Evolutionary conservation across 768 basidiomycete genomes (phyloP).

Genomic region (Mrakia frigida): DNA sequence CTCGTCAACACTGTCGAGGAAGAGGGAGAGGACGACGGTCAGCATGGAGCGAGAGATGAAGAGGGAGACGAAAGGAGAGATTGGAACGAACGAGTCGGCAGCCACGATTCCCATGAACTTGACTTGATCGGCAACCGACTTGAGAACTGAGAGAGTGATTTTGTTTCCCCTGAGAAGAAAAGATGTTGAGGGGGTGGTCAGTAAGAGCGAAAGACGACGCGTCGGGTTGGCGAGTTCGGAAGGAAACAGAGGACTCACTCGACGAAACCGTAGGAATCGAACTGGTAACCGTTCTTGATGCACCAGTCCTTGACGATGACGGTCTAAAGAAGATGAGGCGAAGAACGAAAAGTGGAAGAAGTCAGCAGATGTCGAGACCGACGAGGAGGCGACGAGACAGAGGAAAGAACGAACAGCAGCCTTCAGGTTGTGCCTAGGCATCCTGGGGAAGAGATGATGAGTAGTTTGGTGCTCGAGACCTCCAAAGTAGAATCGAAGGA

Average conservation of each 20-base stretch:
- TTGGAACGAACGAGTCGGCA: conserved; percentile 14
- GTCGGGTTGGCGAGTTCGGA: too few relatives aligned
- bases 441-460: conserved; percentile 22
- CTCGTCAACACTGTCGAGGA: neutral
- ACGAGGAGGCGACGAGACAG: too few relatives aligned
- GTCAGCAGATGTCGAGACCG: too few relatives aligned
- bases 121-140: conserved; percentile 19
- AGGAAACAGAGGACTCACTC: conserved; percentile 5
- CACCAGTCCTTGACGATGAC: conserved; percentile 19
- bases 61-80: neutral
- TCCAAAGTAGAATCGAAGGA: conserved; percentile 20
- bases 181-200: neutral
- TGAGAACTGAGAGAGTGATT: conserved; percentile 19
- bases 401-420: neutral
- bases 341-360: too few relatives aligned
- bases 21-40: neutral
- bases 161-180: conserved; percentile 11
- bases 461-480: conserved; percentile 23
- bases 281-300: conserved; percentile 4
- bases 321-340: neutral
- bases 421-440: conserved; percentile 22
- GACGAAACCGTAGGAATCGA: conserved; percentile 21
- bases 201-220: neutral
- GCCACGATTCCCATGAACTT: conserved; percentile 18
- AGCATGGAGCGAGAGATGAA: neutral